phyloP scores from a whole-genome alignment of 2,329 filamentous ascomycete species.

The Hymenotorrendiella dingleyae region DNA sequence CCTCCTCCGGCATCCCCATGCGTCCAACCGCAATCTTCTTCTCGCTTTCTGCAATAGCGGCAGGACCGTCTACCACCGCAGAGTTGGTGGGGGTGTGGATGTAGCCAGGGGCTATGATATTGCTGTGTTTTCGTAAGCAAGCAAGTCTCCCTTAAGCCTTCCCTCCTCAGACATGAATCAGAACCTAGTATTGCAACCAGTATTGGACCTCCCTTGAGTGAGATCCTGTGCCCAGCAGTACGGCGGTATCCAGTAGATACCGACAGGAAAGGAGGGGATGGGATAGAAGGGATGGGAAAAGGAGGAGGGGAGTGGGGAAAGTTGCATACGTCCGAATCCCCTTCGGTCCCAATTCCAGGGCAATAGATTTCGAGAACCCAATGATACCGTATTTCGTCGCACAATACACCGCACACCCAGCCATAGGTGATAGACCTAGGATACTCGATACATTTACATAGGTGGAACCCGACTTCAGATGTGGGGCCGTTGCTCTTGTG shows the following conservation, averaged over 20 bases:
- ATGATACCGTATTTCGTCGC: constrained; percentile 36
- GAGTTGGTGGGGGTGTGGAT: constrained; percentile 42
- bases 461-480: too few species aligned
- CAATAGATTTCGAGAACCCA: constrained; percentile 34
- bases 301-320: too few species aligned
- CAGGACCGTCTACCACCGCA: constrained; percentile 41
- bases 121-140: too few species aligned
- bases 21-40: constrained; percentile 26
- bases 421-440: constrained; percentile 26
- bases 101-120: constrained; percentile 36
- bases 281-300: too few species aligned
- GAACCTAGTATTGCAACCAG: too few species aligned
- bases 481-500: too few species aligned
- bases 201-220: too few species aligned
- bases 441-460: constrained; percentile 36
- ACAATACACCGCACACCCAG: constrained; percentile 27
- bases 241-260: too few species aligned
- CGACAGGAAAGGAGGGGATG: too few species aligned
- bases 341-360: constrained; percentile 31
- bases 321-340: constrained; percentile 36
- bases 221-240: too few species aligned
- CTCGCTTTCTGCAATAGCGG: constrained; percentile 33
- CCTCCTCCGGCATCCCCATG: constrained; percentile 39
- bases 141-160: too few species aligned
- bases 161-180: too few species aligned